Base-by-base conservation (phyloP, 306 rosid genomes). In the Gastrolobium villosum region DNA sequence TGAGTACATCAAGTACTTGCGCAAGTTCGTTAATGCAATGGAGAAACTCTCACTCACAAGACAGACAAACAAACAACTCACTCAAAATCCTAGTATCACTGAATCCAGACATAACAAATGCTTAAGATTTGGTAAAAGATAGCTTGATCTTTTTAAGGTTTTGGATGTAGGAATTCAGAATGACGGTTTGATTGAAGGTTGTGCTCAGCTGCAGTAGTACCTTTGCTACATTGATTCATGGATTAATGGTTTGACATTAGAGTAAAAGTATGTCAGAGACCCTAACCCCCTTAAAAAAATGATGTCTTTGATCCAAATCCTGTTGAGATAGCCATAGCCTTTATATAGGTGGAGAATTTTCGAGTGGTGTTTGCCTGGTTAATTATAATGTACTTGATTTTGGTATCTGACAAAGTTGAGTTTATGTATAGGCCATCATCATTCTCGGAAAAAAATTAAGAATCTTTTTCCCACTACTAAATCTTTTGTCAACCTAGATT, bases 1-100 rank as follows among this genome's bases (percentile, higher is more conserved):
- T 0, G 99, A 96, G 90, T 96, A 91, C 87, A 90, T 93, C 59
- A 96, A 88, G 89, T 95, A 96, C 83, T 70, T 96, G 73, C 97
- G 96, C 84, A 96, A 88, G 86, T 96, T 91, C 89, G 44, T 93
- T 28, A 90, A 90, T 20, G 94, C 94, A 0, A 87, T 96, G 99
- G 99, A 96, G 92, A 96, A 96, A 75, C 85, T 87, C 40, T 53
- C 92, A 2, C 65, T 84, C 36, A 43, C 89, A 0, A 72, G 61
- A 43, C 93, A 70, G 71, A 8, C 88, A 7, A 80, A 67, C 86
- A 91, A 87, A 80, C 91, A 86, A 70, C 89, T 81, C 73, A 72
- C 91, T 73, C 89, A 90, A 73, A 90, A 70, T 73, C 81, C 94
- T 37, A 93, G 97, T 78, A 87, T 91, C 44, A 87, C 94, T 20